Percentiles rank a stretch among this genome's conserved stretches.
Conservation (phyloP, 108 stramenopile genomes). For the Pseudonitzschia multistriata region DNA sequence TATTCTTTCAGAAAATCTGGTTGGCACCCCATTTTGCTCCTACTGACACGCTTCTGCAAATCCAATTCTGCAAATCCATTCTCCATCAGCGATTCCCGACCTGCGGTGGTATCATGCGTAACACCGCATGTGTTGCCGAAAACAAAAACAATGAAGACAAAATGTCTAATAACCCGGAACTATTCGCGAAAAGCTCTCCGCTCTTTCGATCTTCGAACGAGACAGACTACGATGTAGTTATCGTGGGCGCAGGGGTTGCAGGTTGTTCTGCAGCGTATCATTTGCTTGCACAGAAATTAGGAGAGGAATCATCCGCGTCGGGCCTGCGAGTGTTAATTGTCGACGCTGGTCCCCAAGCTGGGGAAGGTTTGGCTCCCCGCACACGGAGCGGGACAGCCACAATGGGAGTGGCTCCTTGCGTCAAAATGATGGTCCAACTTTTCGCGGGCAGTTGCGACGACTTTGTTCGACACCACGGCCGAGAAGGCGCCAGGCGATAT, state of each 20-base stretch:
- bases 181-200: neutral
- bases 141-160: too few species aligned
- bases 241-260: conserved; percentile 15
- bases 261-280: conserved; percentile 32
- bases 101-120: too few species aligned
- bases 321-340: conserved; percentile 22
- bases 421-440: conserved; percentile 49
- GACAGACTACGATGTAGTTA: conserved; percentile 16
- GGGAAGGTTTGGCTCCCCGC: conserved; percentile 25
- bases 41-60: too few species aligned
- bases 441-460: conserved; percentile 24
- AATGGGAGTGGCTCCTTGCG: conserved; percentile 23
- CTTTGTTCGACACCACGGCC: conserved; percentile 35
- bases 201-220: neutral
- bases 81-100: too few species aligned
- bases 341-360: conserved; percentile 32
- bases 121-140: too few species aligned
- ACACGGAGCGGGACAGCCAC: conserved; percentile 36
- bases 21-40: too few species aligned
- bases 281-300: conserved; percentile 6
- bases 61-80: too few species aligned
- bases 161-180: neutral
- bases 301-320: neutral
- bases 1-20: too few species aligned
- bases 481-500: conserved; percentile 35